Conservation (phyloP, 2,329 filamentous ascomycete species). For the Alternaria gaisen region DNA sequence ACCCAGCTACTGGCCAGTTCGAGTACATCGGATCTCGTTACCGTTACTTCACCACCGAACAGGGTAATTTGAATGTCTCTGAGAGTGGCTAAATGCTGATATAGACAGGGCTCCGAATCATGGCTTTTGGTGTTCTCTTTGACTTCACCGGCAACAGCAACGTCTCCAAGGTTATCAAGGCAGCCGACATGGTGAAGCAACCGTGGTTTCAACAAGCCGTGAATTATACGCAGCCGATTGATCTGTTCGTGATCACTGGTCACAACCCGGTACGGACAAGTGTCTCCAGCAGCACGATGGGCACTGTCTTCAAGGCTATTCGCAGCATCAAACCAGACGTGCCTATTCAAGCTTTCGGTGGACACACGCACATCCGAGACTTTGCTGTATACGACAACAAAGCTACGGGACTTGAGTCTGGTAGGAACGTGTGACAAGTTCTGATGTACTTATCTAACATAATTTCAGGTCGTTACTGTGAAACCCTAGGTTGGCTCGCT, state of each 20-base stretch:
- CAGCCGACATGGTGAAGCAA: conserved; percentile 62
- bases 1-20: conserved; percentile 54
- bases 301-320: conserved; percentile 66
- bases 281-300: conserved; percentile 56
- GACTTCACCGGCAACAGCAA: conserved; percentile 67
- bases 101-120: conserved; percentile 55
- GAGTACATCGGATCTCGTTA: conserved; percentile 59
- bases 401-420: conserved; percentile 69
- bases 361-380: conserved; percentile 71
- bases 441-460: conserved; percentile 2
- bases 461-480: conserved; percentile 65
- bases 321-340: conserved; percentile 64
- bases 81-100: background rate
- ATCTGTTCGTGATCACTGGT: conserved; percentile 70
- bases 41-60: conserved; percentile 61
- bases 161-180: conserved; percentile 67
- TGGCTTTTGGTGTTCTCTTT: conserved; percentile 62
- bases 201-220: conserved; percentile 69
- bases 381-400: conserved; percentile 70
- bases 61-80: conserved; percentile 39
- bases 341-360: conserved; percentile 72
- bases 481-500: conserved; percentile 73
- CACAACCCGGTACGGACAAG: conserved; percentile 67
- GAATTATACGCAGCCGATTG: conserved; percentile 64
- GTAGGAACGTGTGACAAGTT: conserved; percentile 20